Percentiles rank a stretch among this genome's conserved stretches.
These are phyloP conservation scores for Torulaspora delbrueckii DNA, from an alignment of 805 yeast genomes.

Conservation along the genomic window DNA sequence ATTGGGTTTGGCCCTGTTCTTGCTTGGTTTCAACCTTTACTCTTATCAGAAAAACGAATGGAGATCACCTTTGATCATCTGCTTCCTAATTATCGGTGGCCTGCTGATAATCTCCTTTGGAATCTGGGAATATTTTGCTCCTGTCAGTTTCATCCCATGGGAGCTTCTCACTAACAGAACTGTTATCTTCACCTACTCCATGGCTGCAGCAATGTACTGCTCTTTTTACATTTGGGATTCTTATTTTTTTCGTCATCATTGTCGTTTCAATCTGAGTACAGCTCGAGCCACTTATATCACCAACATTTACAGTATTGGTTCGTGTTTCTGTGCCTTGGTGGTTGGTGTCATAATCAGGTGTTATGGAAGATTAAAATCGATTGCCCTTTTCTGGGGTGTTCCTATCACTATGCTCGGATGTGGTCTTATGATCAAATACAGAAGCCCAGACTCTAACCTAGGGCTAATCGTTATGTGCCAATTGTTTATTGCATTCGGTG, in stretches of 20 bases:
- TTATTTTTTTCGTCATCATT: not conserved
- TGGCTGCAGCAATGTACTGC: not conserved
- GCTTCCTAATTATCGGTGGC: not conserved
- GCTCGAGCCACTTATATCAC: not conserved
- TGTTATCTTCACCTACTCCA: not conserved
- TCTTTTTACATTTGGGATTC: not conserved
- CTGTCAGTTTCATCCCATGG: not conserved
- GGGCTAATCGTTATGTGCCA: not conserved
- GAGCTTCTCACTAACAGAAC: not conserved
- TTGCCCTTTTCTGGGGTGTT: not conserved
- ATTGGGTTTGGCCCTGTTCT: not conserved
- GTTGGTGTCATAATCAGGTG: not conserved
- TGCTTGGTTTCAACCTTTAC: not conserved
- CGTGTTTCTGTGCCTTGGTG: not conserved
- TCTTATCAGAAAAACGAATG: not conserved
- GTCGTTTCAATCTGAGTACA: not conserved
- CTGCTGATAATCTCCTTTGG: not conserved
- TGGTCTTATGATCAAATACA: not conserved
- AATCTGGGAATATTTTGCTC: not conserved
- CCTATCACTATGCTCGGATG: not conserved
- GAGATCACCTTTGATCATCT: not conserved
- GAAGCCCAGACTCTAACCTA: not conserved
- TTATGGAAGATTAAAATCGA: not conserved
- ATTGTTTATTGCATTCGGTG: not conserved
- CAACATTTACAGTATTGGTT: not conserved